Percentiles rank a stretch among this genome's conserved stretches.
Conservation (phyloP, 148 eudicot genomes). For the Chenopodium berlandieri region DNA sequence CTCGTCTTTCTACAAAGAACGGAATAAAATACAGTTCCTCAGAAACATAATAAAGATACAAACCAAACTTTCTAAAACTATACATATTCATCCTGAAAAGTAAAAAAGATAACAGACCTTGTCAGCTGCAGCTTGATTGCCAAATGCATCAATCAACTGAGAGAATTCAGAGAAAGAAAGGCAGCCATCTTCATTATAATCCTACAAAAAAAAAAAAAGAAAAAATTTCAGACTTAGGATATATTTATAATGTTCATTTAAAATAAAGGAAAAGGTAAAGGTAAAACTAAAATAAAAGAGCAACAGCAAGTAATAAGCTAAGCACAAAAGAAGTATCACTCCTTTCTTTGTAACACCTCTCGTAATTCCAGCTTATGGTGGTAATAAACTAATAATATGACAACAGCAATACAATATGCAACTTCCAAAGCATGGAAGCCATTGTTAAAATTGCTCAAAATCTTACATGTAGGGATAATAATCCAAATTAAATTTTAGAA, state of each 20-base stretch:
- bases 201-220: slow-evolving; percentile 47
- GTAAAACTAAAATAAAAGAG: background rate
- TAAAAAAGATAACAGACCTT: slow-evolving; percentile 46
- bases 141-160: slow-evolving; percentile 73
- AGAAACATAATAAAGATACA: background rate
- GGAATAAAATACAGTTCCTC: background rate
- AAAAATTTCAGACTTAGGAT: slow-evolving; percentile 7
- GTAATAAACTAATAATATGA: background rate
- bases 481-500: background rate
- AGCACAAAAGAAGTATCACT: background rate
- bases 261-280: background rate
- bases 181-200: slow-evolving; percentile 72
- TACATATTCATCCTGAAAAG: background rate
- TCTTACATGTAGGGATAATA: background rate
- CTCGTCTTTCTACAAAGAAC: slow-evolving; percentile 66
- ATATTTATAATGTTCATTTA: background rate
- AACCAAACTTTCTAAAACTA: background rate
- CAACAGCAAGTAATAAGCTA: background rate
- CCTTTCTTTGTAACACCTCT: background rate
- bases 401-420: background rate
- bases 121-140: slow-evolving; percentile 72
- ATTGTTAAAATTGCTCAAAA: background rate
- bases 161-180: slow-evolving; percentile 82
- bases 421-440: background rate
- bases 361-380: background rate